A percentile compares a stretch with the other conserved stretches of the same genome.
Evolutionary conservation across 2,329 filamentous ascomycete species (phyloP).

Genomic region (Fusarium sp.): DNA sequence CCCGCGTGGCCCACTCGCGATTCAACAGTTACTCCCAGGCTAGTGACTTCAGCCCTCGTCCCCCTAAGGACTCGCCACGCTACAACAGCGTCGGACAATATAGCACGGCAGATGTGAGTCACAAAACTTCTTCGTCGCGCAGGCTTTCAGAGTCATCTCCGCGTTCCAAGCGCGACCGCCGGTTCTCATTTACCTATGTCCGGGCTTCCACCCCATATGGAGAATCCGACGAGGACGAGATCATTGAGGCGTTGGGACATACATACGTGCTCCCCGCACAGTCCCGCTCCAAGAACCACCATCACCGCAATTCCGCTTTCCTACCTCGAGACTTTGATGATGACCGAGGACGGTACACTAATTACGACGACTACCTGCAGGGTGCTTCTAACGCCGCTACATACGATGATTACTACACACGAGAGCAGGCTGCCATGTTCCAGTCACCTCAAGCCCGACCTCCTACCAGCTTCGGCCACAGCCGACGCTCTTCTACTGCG

Average conservation of each 20-base stretch:
- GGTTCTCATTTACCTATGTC: conserved; percentile 70
- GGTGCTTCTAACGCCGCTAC: conserved; percentile 51
- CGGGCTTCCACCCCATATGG: conserved; percentile 70
- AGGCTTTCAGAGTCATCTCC: conserved; percentile 54
- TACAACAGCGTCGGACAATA: conserved; percentile 74
- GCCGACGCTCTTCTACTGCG: conserved; percentile 63
- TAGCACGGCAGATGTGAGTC: conserved; percentile 76
- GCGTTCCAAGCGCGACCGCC: conserved; percentile 64
- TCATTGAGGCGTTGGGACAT: conserved; percentile 66
- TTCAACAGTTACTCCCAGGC: conserved; percentile 57
- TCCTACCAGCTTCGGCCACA: conserved; percentile 59
- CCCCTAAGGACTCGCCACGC: conserved; percentile 68
- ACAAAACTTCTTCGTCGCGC: conserved; percentile 64
- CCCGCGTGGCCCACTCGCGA: conserved; percentile 60
- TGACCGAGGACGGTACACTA: conserved; percentile 69
- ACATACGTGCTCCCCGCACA: conserved; percentile 67
- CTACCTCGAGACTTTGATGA: conserved; percentile 59
- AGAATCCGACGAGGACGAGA: conserved; percentile 75
- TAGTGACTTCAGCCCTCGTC: conserved; percentile 58
- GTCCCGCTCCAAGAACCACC: conserved; percentile 57
- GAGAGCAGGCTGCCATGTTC: conserved; percentile 53
- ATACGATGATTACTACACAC: conserved; percentile 56
- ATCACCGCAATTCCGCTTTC: conserved; percentile 54
- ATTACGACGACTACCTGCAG: conserved; percentile 70
- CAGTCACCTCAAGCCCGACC: conserved; percentile 59